Evolutionary conservation across 2,329 filamentous ascomycete species (phyloP).

Genomic region (Pseudogymnoascus sp.): DNA sequence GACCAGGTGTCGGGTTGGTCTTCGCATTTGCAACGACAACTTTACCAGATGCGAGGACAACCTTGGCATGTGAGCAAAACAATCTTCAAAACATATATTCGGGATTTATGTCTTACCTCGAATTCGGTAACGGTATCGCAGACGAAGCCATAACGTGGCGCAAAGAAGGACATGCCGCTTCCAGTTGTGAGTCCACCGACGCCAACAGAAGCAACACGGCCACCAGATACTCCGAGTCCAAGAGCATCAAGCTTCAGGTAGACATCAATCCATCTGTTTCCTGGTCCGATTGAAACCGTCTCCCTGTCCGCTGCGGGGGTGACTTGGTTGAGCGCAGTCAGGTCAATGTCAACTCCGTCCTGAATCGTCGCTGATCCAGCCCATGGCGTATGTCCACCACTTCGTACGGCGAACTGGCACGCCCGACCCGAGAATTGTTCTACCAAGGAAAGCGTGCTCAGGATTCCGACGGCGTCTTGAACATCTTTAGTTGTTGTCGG

Average conservation of each 20-base stretch:
- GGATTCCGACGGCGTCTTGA: conserved; percentile 14
- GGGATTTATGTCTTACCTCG: not conserved
- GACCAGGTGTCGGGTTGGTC: conserved; percentile 34
- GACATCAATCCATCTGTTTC: conserved; percentile 32
- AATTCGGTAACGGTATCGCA: conserved; percentile 2
- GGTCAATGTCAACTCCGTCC: conserved; percentile 41
- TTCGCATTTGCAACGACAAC: conserved; percentile 14
- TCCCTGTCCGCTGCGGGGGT: conserved; percentile 21
- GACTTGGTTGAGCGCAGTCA: conserved; percentile 24
- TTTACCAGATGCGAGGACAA: conserved; percentile 6
- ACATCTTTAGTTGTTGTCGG: conserved; percentile 22
- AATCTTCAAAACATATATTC: not conserved
- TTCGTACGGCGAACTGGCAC: conserved; percentile 45
- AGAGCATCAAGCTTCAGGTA: conserved; percentile 29
- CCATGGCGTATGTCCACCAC: conserved; percentile 51
- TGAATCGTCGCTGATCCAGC: conserved; percentile 41
- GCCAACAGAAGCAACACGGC: conserved; percentile 31
- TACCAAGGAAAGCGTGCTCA: not conserved
- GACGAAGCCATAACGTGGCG: conserved; percentile 12
- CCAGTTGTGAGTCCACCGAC: conserved; percentile 34
- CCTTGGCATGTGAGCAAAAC: conserved; percentile 12
- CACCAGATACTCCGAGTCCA: conserved; percentile 30
- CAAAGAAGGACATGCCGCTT: conserved; percentile 18
- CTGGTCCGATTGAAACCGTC: conserved; percentile 29
- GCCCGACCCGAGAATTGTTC: conserved; percentile 8